Percentiles rank a stretch among this genome's conserved stretches.
Evolutionary conservation across 2,329 filamentous ascomycete genomes (phyloP).

Genomic region (Pyrenophora graminea): DNA sequence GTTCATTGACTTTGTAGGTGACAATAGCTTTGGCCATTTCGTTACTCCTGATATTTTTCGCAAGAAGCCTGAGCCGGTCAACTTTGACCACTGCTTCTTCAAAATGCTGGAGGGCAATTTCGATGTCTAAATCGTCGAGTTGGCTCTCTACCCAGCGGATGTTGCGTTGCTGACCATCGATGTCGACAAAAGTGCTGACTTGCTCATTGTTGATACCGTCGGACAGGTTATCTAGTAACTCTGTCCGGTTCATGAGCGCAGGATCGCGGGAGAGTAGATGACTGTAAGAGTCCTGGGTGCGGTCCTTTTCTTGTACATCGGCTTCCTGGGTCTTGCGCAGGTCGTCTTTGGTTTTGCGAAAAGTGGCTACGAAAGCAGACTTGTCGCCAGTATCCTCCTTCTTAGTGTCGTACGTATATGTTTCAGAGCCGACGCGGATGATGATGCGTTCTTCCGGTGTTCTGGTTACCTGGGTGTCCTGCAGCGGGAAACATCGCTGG

Average conservation of each 20-base stretch:
- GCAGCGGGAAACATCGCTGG: conserved; percentile 89
- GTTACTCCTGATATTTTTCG: conserved; percentile 81
- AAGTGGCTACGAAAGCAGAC: conserved; percentile 78
- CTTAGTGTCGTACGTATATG: conserved; percentile 92
- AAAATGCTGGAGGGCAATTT: conserved; percentile 88
- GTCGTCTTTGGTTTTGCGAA: conserved; percentile 90
- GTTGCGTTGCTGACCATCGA: conserved; percentile 95
- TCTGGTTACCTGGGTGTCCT: conserved; percentile 93
- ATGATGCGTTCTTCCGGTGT: conserved; percentile 70
- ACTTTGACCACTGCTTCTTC: conserved; percentile 82
- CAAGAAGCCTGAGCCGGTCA: conserved; percentile 81
- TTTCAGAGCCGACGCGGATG: conserved; percentile 85
- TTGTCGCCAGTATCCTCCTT: conserved; percentile 81
- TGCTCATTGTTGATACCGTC: conserved; percentile 69
- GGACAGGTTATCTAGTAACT: conserved; percentile 77
- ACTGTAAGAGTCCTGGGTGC: conserved; percentile 81
- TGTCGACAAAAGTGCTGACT: conserved; percentile 80
- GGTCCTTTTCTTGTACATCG: conserved; percentile 85
- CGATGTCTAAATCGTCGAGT: conserved; percentile 94
- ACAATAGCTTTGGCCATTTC: conserved; percentile 89
- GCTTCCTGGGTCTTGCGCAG: conserved; percentile 82
- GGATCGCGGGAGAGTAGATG: conserved; percentile 82
- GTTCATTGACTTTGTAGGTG: conserved; percentile 84
- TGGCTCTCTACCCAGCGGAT: conserved; percentile 94
- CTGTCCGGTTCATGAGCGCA: conserved; percentile 75